Evolutionary conservation across 768 basidiomycete species (phyloP), one percentile per base, ranked within the genome.

Genomic region (Boletus pseudo-olivaceus): DNA sequence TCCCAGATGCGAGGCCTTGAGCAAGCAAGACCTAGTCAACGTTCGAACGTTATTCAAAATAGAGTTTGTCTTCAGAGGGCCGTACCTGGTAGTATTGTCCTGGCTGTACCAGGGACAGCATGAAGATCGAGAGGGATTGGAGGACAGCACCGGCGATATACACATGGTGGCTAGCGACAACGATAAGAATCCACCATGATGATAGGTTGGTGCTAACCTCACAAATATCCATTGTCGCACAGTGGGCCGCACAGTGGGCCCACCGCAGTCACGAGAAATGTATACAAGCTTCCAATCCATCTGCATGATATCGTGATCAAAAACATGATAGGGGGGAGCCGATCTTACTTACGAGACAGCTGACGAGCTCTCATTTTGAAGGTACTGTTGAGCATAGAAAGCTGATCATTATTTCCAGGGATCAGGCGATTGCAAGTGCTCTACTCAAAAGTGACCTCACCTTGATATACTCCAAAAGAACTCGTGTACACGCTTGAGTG

Each of bases 1-100:
- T 54, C 1, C 80, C 78, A 2, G 68, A 62, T 15, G 67, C 61
- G n/a, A 81, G 51, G 2, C 78, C 80, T 61, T 81, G 79, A 20
- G 67, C 57, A n/a, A 80, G 71, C 46, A 81, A 68, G 15, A 75
- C 57, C 72, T 81, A 12, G 15, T 40, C 14, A 20, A 32, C 7
- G 14, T 26, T 26, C 17, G 4, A 14, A 5, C 10, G 11, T 38
- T 2, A 48, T 37, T 32, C 30, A 29, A 27, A 27, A 4, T 0
- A 27, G 0, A 38, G 12, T 2, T 9, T 6, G 27, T 29, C 6
- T 17, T 11, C n/a, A 29, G 0, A 19, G 23, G 33, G 26, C 27
- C 43, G 34, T 54, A 72, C 74, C 61, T 75, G 70, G 30, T 74
- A 73, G 30, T 71, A 72, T 26, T 67, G 56, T 9, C 69, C 70